Percentiles rank a stretch among this genome's conserved stretches.
Conservation (phyloP, 345 rosid genomes). For the Gossypium bickii region DNA sequence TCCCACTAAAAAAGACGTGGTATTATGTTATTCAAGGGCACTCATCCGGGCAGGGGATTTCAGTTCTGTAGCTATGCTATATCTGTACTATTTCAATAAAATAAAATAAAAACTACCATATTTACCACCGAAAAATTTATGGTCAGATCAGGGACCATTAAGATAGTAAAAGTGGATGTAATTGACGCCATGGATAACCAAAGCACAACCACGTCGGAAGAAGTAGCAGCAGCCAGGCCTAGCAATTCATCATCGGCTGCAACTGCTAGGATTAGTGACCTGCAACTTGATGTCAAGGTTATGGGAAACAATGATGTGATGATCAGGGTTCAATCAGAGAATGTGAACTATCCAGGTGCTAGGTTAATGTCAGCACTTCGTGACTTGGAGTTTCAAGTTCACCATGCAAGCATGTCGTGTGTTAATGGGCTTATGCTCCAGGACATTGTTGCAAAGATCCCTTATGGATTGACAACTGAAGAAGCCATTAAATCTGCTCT, state of each 20-base stretch:
- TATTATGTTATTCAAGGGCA: too few species aligned
- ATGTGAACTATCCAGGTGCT: constrained; percentile 44
- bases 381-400: constrained; percentile 51
- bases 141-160: neutral
- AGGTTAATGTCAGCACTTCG: constrained; percentile 46
- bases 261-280: neutral
- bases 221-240: constrained; percentile 20
- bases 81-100: too few species aligned
- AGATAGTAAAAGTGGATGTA: constrained; percentile 40
- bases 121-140: too few species aligned
- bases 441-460: constrained; percentile 48
- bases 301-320: constrained; percentile 42
- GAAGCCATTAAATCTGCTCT: constrained; percentile 42
- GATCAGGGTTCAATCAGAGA: constrained; percentile 37
- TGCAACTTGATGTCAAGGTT: constrained; percentile 47
- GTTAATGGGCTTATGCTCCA: constrained; percentile 61
- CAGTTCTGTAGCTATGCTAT: too few species aligned
- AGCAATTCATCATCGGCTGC: constrained; percentile 6
- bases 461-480: constrained; percentile 40
- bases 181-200: constrained; percentile 27
- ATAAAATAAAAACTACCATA: too few species aligned
- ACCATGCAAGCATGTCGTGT: constrained; percentile 56
- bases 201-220: constrained; percentile 48
- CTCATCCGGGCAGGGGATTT: too few species aligned
- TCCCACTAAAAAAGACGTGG: too few species aligned